These are phyloP conservation scores for Claviceps arundinis DNA, from an alignment of 2,329 filamentous ascomycete species.

Conservation along the genomic window DNA sequence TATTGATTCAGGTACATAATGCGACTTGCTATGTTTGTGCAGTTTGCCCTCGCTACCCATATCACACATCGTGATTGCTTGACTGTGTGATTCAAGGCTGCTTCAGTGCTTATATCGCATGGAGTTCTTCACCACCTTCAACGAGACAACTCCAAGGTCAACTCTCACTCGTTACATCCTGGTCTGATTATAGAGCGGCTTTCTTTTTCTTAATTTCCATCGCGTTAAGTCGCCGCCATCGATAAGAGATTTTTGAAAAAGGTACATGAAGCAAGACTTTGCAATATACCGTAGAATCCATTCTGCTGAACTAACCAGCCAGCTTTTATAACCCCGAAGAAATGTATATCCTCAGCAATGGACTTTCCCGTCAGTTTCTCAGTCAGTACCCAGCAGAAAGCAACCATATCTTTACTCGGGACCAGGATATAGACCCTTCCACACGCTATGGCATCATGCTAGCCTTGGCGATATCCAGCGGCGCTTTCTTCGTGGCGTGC, in stretches of 20 bases:
- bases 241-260: not conserved
- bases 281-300: not conserved
- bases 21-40: not conserved
- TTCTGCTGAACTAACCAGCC: not conserved
- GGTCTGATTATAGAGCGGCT: not conserved
- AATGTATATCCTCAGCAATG: not conserved
- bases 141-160: not conserved
- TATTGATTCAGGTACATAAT: not conserved
- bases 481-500: slow-evolving; percentile 7
- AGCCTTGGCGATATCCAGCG: slow-evolving; percentile 6
- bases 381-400: not conserved
- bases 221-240: not conserved
- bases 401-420: slow-evolving; percentile 2
- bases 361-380: not conserved
- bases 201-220: not conserved
- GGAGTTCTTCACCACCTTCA: not conserved
- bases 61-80: not conserved
- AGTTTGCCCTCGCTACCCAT: not conserved
- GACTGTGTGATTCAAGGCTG: not conserved
- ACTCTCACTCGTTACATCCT: not conserved
- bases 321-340: not conserved
- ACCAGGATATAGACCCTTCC: slow-evolving; percentile 3
- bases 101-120: not conserved
- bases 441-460: slow-evolving; percentile 7
- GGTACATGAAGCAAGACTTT: not conserved